These are phyloP conservation scores for Secale cereale DNA, from an alignment of 176 grass and related monocot species.

Conservation along the genomic window DNA sequence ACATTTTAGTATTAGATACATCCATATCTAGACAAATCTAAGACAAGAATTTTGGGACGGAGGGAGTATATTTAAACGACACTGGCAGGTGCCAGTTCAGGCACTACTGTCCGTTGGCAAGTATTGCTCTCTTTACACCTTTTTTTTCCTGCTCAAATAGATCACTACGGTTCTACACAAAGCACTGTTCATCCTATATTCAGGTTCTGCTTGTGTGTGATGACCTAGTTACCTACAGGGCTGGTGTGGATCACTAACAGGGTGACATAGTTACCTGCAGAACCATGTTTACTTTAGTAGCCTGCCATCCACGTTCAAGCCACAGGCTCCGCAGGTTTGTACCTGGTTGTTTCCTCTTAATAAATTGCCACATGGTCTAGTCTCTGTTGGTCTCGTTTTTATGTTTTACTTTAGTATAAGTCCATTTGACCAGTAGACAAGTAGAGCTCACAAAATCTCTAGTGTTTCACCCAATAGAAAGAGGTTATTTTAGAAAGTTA, in stretches of 20 bases:
- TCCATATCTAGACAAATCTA: no score
- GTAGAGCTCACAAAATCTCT: neutral
- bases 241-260: slow-evolving; percentile 3
- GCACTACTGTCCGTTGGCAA: neutral
- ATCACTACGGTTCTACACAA: neutral
- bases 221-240: neutral
- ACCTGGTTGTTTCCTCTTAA: no score
- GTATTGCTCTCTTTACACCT: slow-evolving; percentile 12
- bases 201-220: slow-evolving; percentile 9
- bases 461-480: slow-evolving; percentile 1
- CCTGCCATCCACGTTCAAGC: no score
- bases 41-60: no score
- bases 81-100: neutral
- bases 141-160: neutral
- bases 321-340: no score
- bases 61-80: neutral
- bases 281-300: slow-evolving; percentile 8
- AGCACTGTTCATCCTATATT: neutral
- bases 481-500: neutral
- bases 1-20: no score
- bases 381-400: no score
- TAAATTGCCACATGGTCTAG: no score
- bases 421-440: slow-evolving; percentile 8
- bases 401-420: neutral
- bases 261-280: slow-evolving; percentile 14